phyloP scores from a whole-genome alignment of 176 grass and related monocot genomes.

The Neostapfia colusana region DNA sequence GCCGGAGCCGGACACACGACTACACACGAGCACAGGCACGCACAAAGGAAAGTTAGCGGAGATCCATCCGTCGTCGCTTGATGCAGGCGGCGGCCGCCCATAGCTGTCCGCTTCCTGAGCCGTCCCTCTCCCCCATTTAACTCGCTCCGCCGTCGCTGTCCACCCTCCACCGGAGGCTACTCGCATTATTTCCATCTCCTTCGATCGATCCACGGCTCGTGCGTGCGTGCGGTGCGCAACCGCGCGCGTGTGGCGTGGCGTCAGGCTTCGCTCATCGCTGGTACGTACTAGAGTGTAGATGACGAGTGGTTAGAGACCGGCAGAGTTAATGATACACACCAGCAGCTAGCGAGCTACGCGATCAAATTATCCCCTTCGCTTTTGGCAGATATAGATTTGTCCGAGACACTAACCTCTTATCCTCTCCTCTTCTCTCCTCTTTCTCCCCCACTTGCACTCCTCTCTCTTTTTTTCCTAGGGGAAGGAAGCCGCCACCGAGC shows the following conservation, averaged over 20 bases:
- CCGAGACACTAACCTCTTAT: slow-evolving; percentile 42
- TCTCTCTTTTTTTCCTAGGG: slow-evolving; percentile 11
- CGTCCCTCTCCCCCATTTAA: slow-evolving; percentile 48
- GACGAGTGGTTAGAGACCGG: slow-evolving; percentile 17
- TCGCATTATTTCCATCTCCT: slow-evolving; percentile 20
- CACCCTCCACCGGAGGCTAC: background rate
- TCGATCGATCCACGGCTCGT: background rate
- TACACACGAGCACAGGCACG: background rate
- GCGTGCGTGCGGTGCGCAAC: background rate
- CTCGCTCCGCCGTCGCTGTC: slow-evolving; percentile 50
- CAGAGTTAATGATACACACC: background rate
- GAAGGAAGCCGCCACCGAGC: slow-evolving; percentile 36
- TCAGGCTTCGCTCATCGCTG: slow-evolving; percentile 39
- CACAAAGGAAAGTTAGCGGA: background rate
- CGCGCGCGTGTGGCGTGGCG: background rate
- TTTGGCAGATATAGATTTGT: slow-evolving; percentile 46
- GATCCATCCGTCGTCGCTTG: background rate
- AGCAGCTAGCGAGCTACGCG: background rate
- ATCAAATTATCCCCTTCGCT: background rate
- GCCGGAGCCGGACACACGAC: background rate
- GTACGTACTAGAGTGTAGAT: background rate
- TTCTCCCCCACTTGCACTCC: slow-evolving; percentile 36
- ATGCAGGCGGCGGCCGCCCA: slow-evolving; percentile 40
- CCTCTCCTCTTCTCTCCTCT: slow-evolving; percentile 12
- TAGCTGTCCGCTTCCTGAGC: slow-evolving; percentile 33